Evolutionary conservation across 106 monocot species (phyloP), one percentile per base, ranked within the genome.

Genomic region (Cymbidium sinense): DNA sequence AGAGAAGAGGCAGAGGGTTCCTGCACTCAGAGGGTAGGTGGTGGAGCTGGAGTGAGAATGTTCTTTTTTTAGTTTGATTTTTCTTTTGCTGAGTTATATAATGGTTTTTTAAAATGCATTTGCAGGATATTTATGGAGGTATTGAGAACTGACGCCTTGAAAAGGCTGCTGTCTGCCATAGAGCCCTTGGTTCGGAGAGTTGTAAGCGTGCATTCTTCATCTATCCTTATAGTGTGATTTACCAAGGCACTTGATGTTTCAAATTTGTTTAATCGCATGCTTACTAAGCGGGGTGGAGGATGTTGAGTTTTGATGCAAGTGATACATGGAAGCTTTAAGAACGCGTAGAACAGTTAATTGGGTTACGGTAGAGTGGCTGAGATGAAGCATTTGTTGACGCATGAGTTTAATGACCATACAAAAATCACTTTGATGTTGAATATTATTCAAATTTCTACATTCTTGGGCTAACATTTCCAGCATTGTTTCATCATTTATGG

Each of bases 181-280:
- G 86, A 86, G 79, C 86, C 86, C 15, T 76, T 86, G 61, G 31
- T 86, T 27, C 47, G 86, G 27, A 82, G 70, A 86, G 82, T 86
- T 43, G 86, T 86, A 70, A 86, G 86, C 58, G 10, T 39, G 71
- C 74, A 28, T 74, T 74, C 43, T 21, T 74, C 35, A 44, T 47
- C 6, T n/a, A 29, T 41, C 13, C 44, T 74, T 43, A 74, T 44
- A 33, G 44, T 21, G 4, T 74, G 43, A 25, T 44, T 73, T 17
- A 3, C 31, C 33, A 67, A 67, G 8, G 15, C 47, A 47, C 47
- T 47, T 10, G 28, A 25, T 64, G 31, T n/a, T 71, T 64, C 19
- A 10, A 72, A 39, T 20, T 72, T 37, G 12, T 1, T 71, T 43
- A 19, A 74, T 74, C 25, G 23, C 12, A 27, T 43, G 27, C 43